phyloP scores from a whole-genome alignment of 192 early-diverging fungal species.

The Martensiomyces pterosporus region DNA sequence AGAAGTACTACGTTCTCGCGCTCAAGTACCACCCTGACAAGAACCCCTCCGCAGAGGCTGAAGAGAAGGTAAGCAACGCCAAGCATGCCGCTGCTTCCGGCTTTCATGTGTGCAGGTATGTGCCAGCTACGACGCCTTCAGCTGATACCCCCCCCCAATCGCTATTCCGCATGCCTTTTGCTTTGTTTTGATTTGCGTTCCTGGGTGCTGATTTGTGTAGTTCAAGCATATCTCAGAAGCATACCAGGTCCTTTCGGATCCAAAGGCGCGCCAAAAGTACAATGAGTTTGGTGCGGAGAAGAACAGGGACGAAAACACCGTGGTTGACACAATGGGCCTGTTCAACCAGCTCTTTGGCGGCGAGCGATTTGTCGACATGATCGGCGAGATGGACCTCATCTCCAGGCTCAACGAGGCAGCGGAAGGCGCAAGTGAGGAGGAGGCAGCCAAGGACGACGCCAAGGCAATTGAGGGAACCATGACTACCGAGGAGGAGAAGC shows the following conservation, averaged over 20 bases:
- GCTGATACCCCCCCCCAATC: no score
- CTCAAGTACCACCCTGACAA: constrained; percentile 60
- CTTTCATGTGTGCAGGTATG: no score
- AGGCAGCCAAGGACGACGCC: constrained; percentile 12
- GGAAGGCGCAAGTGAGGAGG: constrained; percentile 57
- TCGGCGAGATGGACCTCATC: constrained; percentile 97
- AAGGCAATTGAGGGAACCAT: constrained; percentile 30
- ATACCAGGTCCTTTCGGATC: constrained; percentile 94
- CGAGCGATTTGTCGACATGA: constrained; percentile 94
- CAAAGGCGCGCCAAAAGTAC: constrained; percentile 79
- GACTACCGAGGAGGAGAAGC: constrained; percentile 34
- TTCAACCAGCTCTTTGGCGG: constrained; percentile 97
- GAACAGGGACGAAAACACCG: constrained; percentile 55
- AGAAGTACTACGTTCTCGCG: constrained; percentile 69
- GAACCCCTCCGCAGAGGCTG: constrained; percentile 52
- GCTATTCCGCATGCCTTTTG: no score
- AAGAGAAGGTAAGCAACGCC: no score
- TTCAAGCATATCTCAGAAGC: constrained; percentile 97
- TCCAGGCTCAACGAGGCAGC: constrained; percentile 84
- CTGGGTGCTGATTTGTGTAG: constrained; percentile 16
- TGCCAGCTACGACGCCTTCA: no score
- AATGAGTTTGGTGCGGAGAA: constrained; percentile 77
- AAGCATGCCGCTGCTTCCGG: no score
- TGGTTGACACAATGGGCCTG: constrained; percentile 90
- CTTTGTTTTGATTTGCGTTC: constrained; percentile 1